These are phyloP conservation scores for Terfezia claveryi DNA, from an alignment of 495 filamentous ascomycete genomes.

Conservation along the genomic window DNA sequence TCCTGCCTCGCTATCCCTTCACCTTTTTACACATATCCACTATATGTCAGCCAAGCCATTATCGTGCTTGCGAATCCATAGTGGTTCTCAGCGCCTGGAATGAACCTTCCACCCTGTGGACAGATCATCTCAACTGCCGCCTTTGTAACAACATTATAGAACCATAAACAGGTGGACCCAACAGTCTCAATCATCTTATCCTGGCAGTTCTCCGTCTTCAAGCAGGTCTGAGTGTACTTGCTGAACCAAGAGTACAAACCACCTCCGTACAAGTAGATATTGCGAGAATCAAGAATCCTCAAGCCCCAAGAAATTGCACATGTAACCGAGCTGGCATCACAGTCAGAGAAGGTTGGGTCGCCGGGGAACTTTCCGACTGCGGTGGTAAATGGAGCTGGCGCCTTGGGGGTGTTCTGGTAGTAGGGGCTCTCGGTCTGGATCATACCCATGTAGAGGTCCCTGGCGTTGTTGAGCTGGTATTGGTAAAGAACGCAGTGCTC, in stretches of 20 bases:
- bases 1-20: too few species aligned
- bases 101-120: slow-evolving; percentile 3
- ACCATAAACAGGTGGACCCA: slow-evolving; percentile 1
- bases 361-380: slow-evolving; percentile 25
- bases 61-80: slow-evolving; percentile 8
- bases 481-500: slow-evolving; percentile 67
- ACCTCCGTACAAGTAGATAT: slow-evolving; percentile 44
- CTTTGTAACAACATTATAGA: slow-evolving; percentile 49
- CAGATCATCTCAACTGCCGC: slow-evolving; percentile 64
- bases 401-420: slow-evolving; percentile 2
- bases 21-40: neutral
- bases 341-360: slow-evolving; percentile 36
- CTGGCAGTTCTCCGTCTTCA: slow-evolving; percentile 2
- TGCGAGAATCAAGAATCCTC: slow-evolving; percentile 34
- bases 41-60: neutral
- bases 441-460: slow-evolving; percentile 48
- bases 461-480: slow-evolving; percentile 51
- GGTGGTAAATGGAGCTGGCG: slow-evolving; percentile 14
- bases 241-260: slow-evolving; percentile 60
- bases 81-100: slow-evolving; percentile 6
- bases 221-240: slow-evolving; percentile 23
- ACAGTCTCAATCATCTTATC: slow-evolving; percentile 3
- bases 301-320: slow-evolving; percentile 44
- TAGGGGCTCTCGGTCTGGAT: slow-evolving; percentile 71
- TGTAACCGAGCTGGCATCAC: slow-evolving; percentile 24